A percentile compares a stretch with the other conserved stretches of the same genome.
phyloP scores from a whole-genome alignment of 176 grass and related monocot genomes.

The Puya raimondii region DNA sequence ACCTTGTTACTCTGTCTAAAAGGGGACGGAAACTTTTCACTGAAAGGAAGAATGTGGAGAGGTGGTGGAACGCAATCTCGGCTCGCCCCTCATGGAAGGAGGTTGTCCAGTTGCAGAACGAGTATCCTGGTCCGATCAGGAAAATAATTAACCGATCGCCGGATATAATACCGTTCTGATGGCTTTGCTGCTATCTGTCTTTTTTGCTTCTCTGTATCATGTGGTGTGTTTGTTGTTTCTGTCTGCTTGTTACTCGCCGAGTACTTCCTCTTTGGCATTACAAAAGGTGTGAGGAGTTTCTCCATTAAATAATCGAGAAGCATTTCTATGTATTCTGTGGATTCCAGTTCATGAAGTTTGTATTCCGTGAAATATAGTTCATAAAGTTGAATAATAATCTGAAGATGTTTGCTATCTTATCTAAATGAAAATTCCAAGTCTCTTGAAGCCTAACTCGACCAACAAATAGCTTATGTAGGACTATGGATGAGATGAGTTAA shows the following conservation, averaged over 20 bases:
- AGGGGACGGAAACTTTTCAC: constrained; percentile 55
- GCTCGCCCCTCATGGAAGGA: constrained; percentile 43
- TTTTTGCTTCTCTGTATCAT: background rate
- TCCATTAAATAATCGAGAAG: too few species aligned
- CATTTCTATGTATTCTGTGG: too few species aligned
- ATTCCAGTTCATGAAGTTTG: too few species aligned
- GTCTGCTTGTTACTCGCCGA: too few species aligned
- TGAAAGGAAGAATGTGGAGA: constrained; percentile 59
- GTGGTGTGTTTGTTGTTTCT: too few species aligned
- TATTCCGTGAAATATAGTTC: too few species aligned
- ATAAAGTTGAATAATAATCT: too few species aligned
- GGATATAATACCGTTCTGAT: background rate
- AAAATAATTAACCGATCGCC: constrained; percentile 4
- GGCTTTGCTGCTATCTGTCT: background rate
- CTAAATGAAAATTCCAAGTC: too few species aligned
- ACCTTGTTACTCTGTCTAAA: constrained; percentile 38
- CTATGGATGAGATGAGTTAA: too few species aligned
- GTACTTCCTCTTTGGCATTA: background rate
- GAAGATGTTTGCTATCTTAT: too few species aligned
- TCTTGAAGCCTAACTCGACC: too few species aligned
- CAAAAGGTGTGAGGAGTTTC: background rate
- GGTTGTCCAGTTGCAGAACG: constrained; percentile 59
- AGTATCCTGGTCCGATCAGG: constrained; percentile 51
- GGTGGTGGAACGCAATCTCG: constrained; percentile 58
- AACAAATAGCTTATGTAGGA: too few species aligned